Percentiles rank a stretch among this genome's conserved stretches.
These are phyloP conservation scores for Pseudogymnoascus sp. DNA, from an alignment of 2,329 filamentous ascomycete species.

Conservation along the genomic window DNA sequence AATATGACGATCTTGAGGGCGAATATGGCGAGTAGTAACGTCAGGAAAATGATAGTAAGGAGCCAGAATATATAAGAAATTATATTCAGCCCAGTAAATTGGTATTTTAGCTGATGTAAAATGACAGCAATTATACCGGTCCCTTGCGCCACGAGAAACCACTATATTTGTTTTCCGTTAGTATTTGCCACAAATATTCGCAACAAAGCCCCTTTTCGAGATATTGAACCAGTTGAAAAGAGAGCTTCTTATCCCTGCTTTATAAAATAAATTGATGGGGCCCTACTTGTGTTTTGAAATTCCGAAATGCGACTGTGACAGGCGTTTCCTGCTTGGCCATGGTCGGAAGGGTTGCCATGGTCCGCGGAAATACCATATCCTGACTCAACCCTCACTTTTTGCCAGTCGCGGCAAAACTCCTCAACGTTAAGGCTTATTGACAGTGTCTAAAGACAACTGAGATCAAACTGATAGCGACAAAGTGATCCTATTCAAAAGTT, in stretches of 20 bases:
- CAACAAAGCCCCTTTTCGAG: background rate
- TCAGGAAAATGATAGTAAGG: slow-evolving; percentile 29
- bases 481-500: background rate
- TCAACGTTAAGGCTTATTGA: background rate
- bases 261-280: background rate
- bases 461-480: background rate
- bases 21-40: slow-evolving; percentile 26
- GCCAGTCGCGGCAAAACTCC: background rate
- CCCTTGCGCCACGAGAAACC: slow-evolving; percentile 33
- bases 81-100: slow-evolving; percentile 30
- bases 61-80: slow-evolving; percentile 33
- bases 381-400: background rate
- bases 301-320: background rate
- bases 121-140: slow-evolving; percentile 30
- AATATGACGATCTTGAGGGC: slow-evolving; percentile 27
- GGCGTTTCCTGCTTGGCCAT: background rate
- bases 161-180: slow-evolving; percentile 15
- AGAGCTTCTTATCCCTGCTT: no score
- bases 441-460: background rate
- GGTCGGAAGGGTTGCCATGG: background rate
- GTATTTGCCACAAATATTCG: background rate
- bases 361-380: background rate
- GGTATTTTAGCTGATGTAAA: slow-evolving; percentile 32
- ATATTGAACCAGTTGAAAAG: background rate
- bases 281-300: background rate